Evolutionary conservation across 2,329 filamentous ascomycete species (phyloP).

Genomic region (Chaetomium strumarium): DNA sequence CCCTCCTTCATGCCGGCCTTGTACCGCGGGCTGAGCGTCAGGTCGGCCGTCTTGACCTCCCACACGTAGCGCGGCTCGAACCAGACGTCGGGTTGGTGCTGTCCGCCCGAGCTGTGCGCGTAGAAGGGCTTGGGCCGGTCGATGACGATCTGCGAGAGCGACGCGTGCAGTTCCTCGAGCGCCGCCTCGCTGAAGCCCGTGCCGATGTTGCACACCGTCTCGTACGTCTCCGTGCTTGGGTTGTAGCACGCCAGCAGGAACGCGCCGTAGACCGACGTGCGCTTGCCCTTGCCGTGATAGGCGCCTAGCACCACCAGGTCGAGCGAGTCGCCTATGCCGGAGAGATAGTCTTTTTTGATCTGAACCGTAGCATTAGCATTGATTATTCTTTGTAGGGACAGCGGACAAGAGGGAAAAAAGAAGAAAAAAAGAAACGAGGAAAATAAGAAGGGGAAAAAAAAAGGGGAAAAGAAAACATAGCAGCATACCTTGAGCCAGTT

Average conservation of each 20-base stretch:
- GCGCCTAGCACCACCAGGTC: conserved; percentile 94
- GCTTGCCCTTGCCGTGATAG: conserved; percentile 91
- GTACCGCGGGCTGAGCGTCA: conserved; percentile 88
- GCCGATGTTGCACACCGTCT: conserved; percentile 97
- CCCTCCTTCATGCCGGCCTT: conserved; percentile 83
- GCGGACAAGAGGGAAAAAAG: not conserved
- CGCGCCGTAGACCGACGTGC: conserved; percentile 89
- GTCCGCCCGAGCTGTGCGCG: conserved; percentile 71
- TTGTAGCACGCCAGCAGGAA: conserved; percentile 97
- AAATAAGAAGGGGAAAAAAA: too few relatives aligned
- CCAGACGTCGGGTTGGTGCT: conserved; percentile 98
- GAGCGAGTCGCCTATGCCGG: conserved; percentile 88
- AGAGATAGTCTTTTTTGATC: conserved; percentile 98
- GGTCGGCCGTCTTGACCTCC: conserved; percentile 95
- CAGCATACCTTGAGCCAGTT: conserved; percentile 90
- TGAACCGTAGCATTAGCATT: conserved; percentile 31
- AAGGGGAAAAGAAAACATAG: too few relatives aligned
- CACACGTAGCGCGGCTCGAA: conserved; percentile 92
- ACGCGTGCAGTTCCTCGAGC: conserved; percentile 76
- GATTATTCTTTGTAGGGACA: not conserved
- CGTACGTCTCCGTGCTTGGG: conserved; percentile 69
- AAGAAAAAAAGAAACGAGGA: too few relatives aligned
- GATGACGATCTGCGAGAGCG: conserved; percentile 72
- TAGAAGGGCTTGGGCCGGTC: conserved; percentile 94
- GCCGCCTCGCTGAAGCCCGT: conserved; percentile 94